These are phyloP conservation scores for Yarrowia hollandica DNA, from an alignment of 805 yeast genomes.

Conservation along the genomic window DNA sequence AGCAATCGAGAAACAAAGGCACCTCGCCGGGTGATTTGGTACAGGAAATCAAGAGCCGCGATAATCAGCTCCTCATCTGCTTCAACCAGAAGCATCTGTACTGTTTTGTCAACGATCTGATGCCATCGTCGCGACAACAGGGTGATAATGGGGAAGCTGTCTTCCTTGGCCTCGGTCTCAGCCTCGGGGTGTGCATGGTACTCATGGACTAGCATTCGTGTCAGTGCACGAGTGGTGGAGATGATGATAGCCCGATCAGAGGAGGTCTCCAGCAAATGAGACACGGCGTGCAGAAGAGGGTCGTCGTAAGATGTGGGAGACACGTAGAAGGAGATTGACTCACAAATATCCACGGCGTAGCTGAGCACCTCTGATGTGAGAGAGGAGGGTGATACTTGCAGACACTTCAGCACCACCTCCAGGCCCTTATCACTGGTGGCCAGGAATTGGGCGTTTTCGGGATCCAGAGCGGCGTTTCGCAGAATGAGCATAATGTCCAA, in stretches of 20 bases:
- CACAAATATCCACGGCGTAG: slow-evolving; percentile 76
- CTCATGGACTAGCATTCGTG: slow-evolving; percentile 72
- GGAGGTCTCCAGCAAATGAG: slow-evolving; percentile 51
- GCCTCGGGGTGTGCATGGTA: slow-evolving; percentile 41
- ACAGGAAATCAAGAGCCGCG: slow-evolving; percentile 75
- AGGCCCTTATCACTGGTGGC: slow-evolving; percentile 46
- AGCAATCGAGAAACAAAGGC: slow-evolving; percentile 50
- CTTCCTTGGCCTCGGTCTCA: slow-evolving; percentile 25
- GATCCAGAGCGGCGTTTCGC: slow-evolving; percentile 81
- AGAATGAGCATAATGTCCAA: slow-evolving; percentile 63
- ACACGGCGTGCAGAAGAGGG: slow-evolving; percentile 58
- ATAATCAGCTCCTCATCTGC: slow-evolving; percentile 73
- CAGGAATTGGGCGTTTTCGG: slow-evolving; percentile 70
- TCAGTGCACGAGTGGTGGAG: slow-evolving; percentile 69
- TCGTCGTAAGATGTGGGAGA: slow-evolving; percentile 74
- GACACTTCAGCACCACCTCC: slow-evolving; percentile 42
- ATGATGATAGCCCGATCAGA: slow-evolving; percentile 71
- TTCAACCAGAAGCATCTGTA: slow-evolving; percentile 58
- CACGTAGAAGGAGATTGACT: slow-evolving; percentile 77
- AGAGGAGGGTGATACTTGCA: slow-evolving; percentile 35
- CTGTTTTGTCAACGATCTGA: slow-evolving; percentile 52
- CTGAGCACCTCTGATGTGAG: slow-evolving; percentile 56
- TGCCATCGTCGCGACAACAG: slow-evolving; percentile 17
- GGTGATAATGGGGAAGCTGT: slow-evolving; percentile 8
- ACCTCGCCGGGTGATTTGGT: slow-evolving; percentile 48